phyloP scores from a whole-genome alignment of 208 protist species.

The Trypanosoma rangeli region DNA sequence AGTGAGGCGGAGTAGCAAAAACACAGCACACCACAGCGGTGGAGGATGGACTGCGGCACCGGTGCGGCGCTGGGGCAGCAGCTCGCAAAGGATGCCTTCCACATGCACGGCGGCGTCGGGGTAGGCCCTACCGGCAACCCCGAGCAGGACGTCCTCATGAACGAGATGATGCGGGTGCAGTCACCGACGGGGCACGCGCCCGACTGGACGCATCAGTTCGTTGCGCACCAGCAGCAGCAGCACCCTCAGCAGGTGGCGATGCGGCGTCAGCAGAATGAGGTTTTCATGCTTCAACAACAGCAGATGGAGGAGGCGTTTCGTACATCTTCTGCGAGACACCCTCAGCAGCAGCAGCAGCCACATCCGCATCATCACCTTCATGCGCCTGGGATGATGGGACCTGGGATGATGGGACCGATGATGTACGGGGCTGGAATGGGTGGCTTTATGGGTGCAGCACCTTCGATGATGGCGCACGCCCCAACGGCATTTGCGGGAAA shows the following conservation, averaged over 20 bases:
- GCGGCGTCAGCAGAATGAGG: slow-evolving; percentile 49
- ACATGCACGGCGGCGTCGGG: slow-evolving; percentile 50
- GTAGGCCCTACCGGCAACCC: slow-evolving; percentile 34
- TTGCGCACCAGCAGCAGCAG: slow-evolving; percentile 22
- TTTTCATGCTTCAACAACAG: slow-evolving; percentile 46
- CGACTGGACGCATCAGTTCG: slow-evolving; percentile 61
- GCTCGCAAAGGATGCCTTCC: slow-evolving; percentile 65
- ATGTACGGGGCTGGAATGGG: slow-evolving; percentile 28
- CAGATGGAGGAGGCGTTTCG: slow-evolving; percentile 66
- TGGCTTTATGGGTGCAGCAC: slow-evolving; percentile 22
- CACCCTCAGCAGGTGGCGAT: slow-evolving; percentile 38
- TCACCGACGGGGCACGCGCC: slow-evolving; percentile 21
- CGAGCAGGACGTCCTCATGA: slow-evolving; percentile 58
- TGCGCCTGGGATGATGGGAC: slow-evolving; percentile 1
- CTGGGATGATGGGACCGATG: slow-evolving; percentile 37
- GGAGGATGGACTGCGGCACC: slow-evolving; percentile 71
- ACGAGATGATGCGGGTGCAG: slow-evolving; percentile 31
- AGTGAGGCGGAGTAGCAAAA: background rate
- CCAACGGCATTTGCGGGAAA: slow-evolving; percentile 34
- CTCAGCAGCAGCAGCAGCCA: slow-evolving; percentile 37
- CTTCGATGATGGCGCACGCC: slow-evolving; percentile 20
- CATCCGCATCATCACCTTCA: slow-evolving; percentile 27
- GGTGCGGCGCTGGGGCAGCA: slow-evolving; percentile 66
- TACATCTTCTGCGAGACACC: slow-evolving; percentile 19
- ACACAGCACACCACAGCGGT: background rate